Percentiles rank a stretch among this genome's conserved stretches.
These are phyloP conservation scores for Cercophora scortea DNA, from an alignment of 495 filamentous ascomycete species.

Conservation along the genomic window DNA sequence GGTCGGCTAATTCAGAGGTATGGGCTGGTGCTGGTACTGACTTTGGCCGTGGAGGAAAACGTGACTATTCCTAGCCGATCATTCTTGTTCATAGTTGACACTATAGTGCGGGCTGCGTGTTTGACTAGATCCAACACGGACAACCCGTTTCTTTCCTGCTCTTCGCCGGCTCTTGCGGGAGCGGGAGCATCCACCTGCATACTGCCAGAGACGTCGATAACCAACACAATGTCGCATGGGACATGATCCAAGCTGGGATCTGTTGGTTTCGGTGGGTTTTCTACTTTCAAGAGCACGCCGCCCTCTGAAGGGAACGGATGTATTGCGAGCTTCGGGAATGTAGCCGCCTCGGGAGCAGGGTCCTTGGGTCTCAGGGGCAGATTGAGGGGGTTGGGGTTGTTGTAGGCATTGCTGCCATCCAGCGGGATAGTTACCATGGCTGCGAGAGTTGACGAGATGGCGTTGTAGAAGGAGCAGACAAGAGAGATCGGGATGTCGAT, in stretches of 20 bases:
- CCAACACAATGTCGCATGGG: constrained; percentile 39
- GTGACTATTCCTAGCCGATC: constrained; percentile 42
- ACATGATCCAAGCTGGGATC: constrained; percentile 14
- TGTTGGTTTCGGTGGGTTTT: constrained; percentile 24
- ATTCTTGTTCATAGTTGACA: constrained; percentile 29
- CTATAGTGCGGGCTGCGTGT: constrained; percentile 36
- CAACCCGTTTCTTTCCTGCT: constrained; percentile 24
- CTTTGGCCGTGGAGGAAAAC: constrained; percentile 21
- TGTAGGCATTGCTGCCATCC: too few relatives aligned
- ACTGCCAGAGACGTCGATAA: constrained; percentile 38
- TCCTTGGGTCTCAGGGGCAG: too few relatives aligned
- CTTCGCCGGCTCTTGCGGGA: constrained; percentile 18
- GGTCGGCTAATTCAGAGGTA: not conserved
- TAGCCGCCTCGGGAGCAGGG: too few relatives aligned
- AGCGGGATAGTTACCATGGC: too few relatives aligned
- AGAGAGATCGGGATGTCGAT: too few relatives aligned
- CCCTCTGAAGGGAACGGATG: constrained; percentile 20
- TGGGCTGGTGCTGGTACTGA: constrained; percentile 2
- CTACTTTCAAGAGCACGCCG: constrained; percentile 30
- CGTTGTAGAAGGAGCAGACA: too few relatives aligned
- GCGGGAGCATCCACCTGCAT: constrained; percentile 28
- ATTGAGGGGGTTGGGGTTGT: too few relatives aligned
- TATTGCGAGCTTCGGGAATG: constrained; percentile 13
- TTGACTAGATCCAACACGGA: constrained; percentile 38
- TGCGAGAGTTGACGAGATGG: too few relatives aligned